These are phyloP conservation scores for Rhizopogon salebrosus DNA, from an alignment of 768 basidiomycete genomes.

Conservation along the genomic window DNA sequence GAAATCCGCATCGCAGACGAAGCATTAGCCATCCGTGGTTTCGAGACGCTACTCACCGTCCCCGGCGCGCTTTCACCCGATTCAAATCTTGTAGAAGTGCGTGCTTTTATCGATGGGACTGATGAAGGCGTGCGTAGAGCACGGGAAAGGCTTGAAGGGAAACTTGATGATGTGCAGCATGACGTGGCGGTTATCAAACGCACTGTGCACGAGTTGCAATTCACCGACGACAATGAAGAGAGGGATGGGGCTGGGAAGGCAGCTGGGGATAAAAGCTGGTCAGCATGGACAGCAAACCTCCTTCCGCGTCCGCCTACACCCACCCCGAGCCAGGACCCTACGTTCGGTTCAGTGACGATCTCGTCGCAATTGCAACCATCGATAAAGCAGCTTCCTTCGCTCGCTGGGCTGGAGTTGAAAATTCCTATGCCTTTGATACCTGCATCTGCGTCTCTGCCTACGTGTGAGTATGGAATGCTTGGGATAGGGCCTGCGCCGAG, in stretches of 20 bases:
- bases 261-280: conserved; percentile 19
- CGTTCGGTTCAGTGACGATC: conserved; percentile 71
- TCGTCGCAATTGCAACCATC: conserved; percentile 50
- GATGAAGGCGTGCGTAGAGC: conserved; percentile 45
- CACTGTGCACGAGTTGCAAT: conserved; percentile 41
- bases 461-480: conserved; percentile 10
- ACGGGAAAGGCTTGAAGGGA: conserved; percentile 43
- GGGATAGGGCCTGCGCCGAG: conserved; percentile 11
- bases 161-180: conserved; percentile 69
- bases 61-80: conserved; percentile 35
- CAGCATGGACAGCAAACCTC: conserved; percentile 57
- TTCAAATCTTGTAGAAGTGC: conserved; percentile 35
- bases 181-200: conserved; percentile 70
- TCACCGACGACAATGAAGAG: not conserved
- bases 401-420: conserved; percentile 43
- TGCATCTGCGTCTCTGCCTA: conserved; percentile 4
- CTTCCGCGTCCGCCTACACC: conserved; percentile 38
- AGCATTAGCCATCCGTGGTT: conserved; percentile 57
- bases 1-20: conserved; percentile 78
- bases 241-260: not conserved
- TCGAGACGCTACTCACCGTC: conserved; percentile 59
- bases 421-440: conserved; percentile 66
- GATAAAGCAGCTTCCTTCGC: conserved; percentile 20
- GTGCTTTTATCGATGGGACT: conserved; percentile 50
- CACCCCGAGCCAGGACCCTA: conserved; percentile 33